These are phyloP conservation scores for Breviolum minutum DNA, from an alignment of 73 alveolate genomes.

Conservation along the genomic window DNA sequence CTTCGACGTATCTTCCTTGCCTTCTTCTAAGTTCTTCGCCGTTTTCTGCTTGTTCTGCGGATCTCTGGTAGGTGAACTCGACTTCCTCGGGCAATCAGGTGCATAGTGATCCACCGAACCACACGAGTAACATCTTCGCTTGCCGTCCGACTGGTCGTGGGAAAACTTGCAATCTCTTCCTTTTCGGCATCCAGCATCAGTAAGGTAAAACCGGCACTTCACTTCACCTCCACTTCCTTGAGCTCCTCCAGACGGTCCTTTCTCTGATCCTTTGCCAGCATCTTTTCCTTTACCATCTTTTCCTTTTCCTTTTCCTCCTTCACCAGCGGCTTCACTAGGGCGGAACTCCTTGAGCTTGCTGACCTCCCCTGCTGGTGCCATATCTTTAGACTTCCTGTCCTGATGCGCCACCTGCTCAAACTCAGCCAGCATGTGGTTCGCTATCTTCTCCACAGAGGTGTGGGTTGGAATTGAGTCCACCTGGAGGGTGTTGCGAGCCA, in stretches of 20 bases:
- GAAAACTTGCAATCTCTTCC: background rate
- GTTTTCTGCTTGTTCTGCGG: background rate
- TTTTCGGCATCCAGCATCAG: background rate
- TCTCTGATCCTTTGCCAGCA: background rate
- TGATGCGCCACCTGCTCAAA: background rate
- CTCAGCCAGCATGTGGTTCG: background rate
- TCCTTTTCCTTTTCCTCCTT: background rate
- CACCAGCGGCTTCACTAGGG: background rate
- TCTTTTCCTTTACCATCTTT: background rate
- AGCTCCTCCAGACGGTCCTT: too few species aligned
- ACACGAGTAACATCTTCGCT: background rate
- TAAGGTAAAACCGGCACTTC: background rate
- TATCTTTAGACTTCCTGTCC: background rate
- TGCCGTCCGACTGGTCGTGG: background rate
- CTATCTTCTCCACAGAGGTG: background rate
- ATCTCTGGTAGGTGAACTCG: too few species aligned
- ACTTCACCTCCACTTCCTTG: too few species aligned
- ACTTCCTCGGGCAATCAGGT: background rate
- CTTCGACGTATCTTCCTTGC: background rate
- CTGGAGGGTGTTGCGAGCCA: background rate
- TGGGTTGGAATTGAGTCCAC: background rate
- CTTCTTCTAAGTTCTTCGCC: too few species aligned
- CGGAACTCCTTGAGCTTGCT: background rate
- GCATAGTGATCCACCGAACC: background rate
- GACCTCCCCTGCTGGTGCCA: background rate